Evolutionary conservation across 192 early-diverging fungal species (phyloP).

Genomic region (Lobosporangium transversale): DNA sequence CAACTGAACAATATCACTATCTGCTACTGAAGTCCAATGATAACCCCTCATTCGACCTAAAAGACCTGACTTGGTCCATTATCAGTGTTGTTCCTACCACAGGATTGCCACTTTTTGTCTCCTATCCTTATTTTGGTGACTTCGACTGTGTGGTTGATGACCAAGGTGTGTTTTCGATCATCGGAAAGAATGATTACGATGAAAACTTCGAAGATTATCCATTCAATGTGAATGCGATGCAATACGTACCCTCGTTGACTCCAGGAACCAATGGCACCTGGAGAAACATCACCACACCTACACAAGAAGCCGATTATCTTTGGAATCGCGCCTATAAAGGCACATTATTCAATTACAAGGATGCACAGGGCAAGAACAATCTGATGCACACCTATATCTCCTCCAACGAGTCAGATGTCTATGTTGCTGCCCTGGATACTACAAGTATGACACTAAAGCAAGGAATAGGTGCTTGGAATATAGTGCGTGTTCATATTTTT

Average conservation of each 20-base stretch:
- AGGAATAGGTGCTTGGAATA: background rate
- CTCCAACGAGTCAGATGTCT: background rate
- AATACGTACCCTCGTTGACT: too few species aligned
- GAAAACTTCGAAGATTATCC: too few species aligned
- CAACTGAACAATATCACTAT: too few species aligned
- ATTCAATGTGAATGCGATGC: too few species aligned
- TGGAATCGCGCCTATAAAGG: background rate
- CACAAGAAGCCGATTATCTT: background rate
- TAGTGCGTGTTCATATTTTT: background rate
- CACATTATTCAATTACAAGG: background rate
- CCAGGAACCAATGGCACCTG: too few species aligned
- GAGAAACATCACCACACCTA: background rate
- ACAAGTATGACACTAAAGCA: background rate
- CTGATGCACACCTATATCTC: background rate
- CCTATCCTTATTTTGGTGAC: too few species aligned
- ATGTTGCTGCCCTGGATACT: background rate
- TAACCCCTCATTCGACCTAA: background rate
- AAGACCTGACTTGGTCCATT: background rate
- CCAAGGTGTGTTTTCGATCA: background rate
- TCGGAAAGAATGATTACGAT: too few species aligned
- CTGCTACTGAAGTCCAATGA: conserved; percentile 4
- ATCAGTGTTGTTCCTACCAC: background rate
- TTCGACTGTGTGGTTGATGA: background rate
- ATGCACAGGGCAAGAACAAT: background rate
- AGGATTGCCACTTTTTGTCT: background rate